Percentiles rank a stretch among this genome's conserved stretches.
Evolutionary conservation across 352 stramenopile genomes (phyloP).

Genomic region (Thalassiosira livingstoniorum): DNA sequence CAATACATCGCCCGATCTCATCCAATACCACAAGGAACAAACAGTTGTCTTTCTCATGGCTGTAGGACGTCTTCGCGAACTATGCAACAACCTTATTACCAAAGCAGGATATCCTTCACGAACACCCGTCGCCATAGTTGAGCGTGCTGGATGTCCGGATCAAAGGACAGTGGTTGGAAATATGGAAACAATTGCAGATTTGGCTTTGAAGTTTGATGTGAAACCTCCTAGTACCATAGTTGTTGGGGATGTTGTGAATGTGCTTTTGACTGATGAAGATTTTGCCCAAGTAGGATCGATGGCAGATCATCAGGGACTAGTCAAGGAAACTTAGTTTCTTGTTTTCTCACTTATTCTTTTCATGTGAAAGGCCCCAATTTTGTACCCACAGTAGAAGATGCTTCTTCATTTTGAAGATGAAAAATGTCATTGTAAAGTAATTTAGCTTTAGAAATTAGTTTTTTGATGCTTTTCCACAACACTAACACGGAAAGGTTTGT

Average conservation of each 20-base stretch:
- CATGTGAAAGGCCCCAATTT: no score
- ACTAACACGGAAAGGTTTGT: no score
- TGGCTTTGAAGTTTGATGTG: slow-evolving; percentile 89
- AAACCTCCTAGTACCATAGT: slow-evolving; percentile 93
- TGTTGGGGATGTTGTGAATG: slow-evolving; percentile 92
- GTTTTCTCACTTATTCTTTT: no score
- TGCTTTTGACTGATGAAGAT: slow-evolving; percentile 71
- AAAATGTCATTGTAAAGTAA: no score
- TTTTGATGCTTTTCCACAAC: no score
- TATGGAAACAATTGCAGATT: slow-evolving; percentile 90
- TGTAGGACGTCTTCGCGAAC: slow-evolving; percentile 91
- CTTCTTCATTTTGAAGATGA: no score
- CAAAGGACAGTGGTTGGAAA: slow-evolving; percentile 91
- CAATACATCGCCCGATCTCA: slow-evolving; percentile 91
- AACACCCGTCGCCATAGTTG: slow-evolving; percentile 92
- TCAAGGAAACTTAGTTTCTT: no score
- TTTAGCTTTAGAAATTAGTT: no score
- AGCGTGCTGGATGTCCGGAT: slow-evolving; percentile 90
- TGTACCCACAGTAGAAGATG: no score
- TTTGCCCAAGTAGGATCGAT: slow-evolving; percentile 15
- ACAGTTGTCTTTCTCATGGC: slow-evolving; percentile 98
- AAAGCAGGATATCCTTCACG: slow-evolving; percentile 90
- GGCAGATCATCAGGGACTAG: no score
- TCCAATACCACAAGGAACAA: slow-evolving; percentile 94
- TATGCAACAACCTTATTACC: slow-evolving; percentile 88